These are phyloP conservation scores for Hanseniaspora singularis DNA, from an alignment of 805 yeast genomes.

Conservation along the genomic window DNA sequence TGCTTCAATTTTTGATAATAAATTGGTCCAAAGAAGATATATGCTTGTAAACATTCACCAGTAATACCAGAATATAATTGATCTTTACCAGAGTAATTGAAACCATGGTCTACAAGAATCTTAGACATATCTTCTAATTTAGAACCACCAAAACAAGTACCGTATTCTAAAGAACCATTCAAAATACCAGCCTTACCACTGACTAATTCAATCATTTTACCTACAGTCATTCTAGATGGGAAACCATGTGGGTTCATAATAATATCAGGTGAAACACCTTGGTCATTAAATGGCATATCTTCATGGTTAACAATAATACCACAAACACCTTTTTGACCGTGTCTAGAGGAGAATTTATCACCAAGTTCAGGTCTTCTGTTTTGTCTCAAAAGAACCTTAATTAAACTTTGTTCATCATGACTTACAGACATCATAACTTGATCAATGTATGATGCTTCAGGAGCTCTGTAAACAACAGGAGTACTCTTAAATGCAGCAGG, in stretches of 20 bases:
- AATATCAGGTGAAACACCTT: conserved; percentile 86
- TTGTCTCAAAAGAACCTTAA: conserved; percentile 84
- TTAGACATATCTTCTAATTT: conserved; percentile 88
- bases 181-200: conserved; percentile 97
- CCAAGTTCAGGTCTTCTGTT: conserved; percentile 96
- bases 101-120: conserved; percentile 81
- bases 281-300: conserved; percentile 88
- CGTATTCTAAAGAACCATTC: conserved; percentile 83
- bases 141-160: conserved; percentile 98
- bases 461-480: conserved; percentile 84
- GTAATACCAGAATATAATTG: conserved; percentile 96
- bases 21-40: conserved; percentile 96
- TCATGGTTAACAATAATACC: conserved; percentile 96
- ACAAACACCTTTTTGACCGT: conserved; percentile 98
- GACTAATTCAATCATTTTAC: conserved; percentile 91
- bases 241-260: conserved; percentile 99
- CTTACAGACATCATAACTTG: conserved; percentile 96
- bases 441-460: conserved; percentile 90
- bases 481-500: conserved; percentile 56
- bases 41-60: conserved; percentile 94
- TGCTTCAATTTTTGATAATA: conserved; percentile 96
- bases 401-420: conserved; percentile 86
- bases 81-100: conserved; percentile 90
- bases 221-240: conserved; percentile 99
- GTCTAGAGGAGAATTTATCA: conserved; percentile 93